phyloP scores from a whole-genome alignment of 1,139 yeast species.

The Saccharomyces hybrid region DNA sequence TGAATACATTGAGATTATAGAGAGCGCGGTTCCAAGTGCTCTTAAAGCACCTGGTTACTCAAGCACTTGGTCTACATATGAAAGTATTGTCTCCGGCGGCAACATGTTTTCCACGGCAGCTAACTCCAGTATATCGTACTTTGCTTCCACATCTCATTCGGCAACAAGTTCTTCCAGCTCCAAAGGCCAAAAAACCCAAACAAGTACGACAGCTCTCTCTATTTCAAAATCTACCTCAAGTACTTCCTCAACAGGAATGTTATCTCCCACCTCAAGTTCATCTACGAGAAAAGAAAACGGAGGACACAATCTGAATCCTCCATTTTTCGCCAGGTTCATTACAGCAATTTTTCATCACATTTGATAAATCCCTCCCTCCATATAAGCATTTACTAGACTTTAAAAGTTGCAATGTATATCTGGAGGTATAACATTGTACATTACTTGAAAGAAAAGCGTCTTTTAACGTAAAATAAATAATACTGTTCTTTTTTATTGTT shows the following conservation, averaged over 20 bases:
- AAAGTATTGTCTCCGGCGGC: constrained; percentile 1
- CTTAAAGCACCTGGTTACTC: constrained; percentile 35
- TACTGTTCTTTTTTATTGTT: neutral
- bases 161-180: neutral
- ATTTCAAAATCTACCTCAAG: neutral
- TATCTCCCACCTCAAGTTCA: neutral
- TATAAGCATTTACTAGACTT: neutral
- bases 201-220: neutral
- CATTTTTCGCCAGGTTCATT: neutral
- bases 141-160: neutral
- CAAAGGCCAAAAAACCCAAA: neutral
- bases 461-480: neutral
- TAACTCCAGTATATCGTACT: neutral
- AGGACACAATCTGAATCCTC: neutral
- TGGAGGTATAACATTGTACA: neutral
- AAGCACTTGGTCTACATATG: constrained; percentile 29
- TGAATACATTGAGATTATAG: constrained; percentile 39
- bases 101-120: neutral
- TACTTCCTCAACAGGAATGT: neutral
- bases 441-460: neutral
- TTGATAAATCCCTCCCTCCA: neutral
- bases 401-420: neutral
- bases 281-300: neutral
- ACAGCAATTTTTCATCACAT: neutral
- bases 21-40: constrained; percentile 41